These are phyloP conservation scores for Scedosporium minutisporum DNA, from an alignment of 2,329 filamentous ascomycete species.

Conservation along the genomic window DNA sequence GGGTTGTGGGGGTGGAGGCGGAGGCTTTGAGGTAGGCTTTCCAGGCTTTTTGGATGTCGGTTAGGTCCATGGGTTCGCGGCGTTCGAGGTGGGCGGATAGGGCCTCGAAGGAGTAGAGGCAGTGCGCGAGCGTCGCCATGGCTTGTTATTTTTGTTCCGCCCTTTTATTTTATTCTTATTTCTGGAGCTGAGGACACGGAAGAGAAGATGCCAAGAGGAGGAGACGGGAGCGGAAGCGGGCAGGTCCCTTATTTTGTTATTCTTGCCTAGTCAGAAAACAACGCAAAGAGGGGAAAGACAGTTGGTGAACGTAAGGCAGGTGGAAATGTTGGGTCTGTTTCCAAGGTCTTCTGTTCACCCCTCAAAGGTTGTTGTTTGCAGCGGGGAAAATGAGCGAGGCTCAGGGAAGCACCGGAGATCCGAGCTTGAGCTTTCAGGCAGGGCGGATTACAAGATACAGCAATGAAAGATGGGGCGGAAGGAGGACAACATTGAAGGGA, in stretches of 20 bases:
- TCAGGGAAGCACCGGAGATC: not conserved
- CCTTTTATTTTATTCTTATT: not conserved
- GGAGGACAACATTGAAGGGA: no score
- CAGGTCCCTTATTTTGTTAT: not conserved
- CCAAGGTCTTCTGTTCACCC: no score
- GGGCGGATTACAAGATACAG: not conserved
- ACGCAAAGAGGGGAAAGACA: no score
- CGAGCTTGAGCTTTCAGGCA: not conserved
- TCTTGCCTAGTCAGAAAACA: no score
- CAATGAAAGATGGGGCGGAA: no score
- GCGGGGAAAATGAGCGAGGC: not conserved
- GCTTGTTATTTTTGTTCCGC: not conserved
- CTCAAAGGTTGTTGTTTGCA: not conserved
- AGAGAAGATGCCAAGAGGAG: not conserved
- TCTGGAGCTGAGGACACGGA: not conserved
- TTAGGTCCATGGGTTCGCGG: slow-evolving; percentile 57
- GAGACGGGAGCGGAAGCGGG: not conserved
- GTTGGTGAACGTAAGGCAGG: no score
- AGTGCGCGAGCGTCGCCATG: slow-evolving; percentile 83
- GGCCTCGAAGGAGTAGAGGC: slow-evolving; percentile 85
- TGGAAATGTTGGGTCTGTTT: no score
- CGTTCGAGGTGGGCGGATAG: slow-evolving; percentile 67
- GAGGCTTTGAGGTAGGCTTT: slow-evolving; percentile 22
- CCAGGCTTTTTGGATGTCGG: slow-evolving; percentile 60
- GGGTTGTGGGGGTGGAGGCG: slow-evolving; percentile 9